phyloP scores from a whole-genome alignment of 306 rosid genomes.

The Malus fusca region DNA sequence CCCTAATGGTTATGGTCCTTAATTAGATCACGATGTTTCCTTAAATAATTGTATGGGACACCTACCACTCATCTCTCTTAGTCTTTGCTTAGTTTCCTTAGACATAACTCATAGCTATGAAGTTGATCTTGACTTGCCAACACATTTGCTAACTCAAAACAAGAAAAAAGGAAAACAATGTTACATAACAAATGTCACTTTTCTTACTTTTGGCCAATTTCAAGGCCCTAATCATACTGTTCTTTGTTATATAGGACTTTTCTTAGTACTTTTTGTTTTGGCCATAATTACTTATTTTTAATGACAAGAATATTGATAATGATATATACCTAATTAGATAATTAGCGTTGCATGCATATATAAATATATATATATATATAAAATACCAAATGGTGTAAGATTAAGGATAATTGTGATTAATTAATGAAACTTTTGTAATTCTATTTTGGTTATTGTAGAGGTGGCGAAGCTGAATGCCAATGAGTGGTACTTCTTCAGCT shows the following conservation, averaged over 20 bases:
- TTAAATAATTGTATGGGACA: background rate
- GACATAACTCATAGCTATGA: slow-evolving; percentile 1
- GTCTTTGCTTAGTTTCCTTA: slow-evolving; percentile 8
- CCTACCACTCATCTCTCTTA: background rate
- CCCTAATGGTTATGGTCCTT: background rate
- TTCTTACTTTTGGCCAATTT: background rate
- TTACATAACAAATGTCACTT: background rate
- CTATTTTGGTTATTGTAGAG: slow-evolving; percentile 32
- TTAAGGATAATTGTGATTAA: background rate
- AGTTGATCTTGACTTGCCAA: slow-evolving; percentile 15
- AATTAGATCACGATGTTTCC: background rate
- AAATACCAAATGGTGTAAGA: no score
- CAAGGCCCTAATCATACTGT: background rate
- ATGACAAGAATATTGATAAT: background rate
- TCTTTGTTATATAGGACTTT: background rate
- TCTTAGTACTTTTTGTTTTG: background rate
- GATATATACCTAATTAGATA: background rate
- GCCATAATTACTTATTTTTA: background rate
- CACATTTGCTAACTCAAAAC: background rate
- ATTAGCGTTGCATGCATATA: background rate
- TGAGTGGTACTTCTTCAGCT: slow-evolving; percentile 99
- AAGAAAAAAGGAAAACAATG: background rate
- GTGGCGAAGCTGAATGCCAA: slow-evolving; percentile 87
- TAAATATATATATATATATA: no score
- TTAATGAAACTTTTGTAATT: background rate